Conservation (phyloP, 306 rosid genomes). For the Vigna reflexopilosa region DNA sequence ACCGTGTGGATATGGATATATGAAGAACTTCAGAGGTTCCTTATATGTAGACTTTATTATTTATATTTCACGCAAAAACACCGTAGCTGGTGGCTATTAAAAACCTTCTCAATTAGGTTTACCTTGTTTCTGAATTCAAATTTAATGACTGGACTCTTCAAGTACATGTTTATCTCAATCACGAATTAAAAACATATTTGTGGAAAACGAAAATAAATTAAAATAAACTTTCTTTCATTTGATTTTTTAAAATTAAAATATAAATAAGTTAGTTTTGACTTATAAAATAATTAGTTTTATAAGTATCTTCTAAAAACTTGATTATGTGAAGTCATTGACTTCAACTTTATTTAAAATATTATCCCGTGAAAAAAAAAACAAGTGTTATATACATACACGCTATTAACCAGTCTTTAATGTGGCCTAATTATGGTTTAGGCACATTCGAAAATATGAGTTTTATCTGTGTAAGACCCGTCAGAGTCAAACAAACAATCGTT, state of each 20-base stretch:
- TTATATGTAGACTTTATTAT: neutral
- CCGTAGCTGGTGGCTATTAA: neutral
- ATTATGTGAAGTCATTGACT: neutral
- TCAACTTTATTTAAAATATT: too few species aligned
- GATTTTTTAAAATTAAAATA: too few species aligned
- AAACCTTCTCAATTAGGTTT: neutral
- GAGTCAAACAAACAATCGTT: too few species aligned
- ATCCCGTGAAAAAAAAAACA: neutral
- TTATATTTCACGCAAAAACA: neutral
- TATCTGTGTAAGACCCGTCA: too few species aligned
- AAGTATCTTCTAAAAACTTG: neutral
- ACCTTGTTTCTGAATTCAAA: too few species aligned
- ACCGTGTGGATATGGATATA: neutral
- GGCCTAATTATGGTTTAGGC: too few species aligned
- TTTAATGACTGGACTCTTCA: neutral
- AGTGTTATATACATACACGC: too few species aligned
- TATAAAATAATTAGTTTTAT: too few species aligned
- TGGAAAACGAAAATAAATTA: neutral
- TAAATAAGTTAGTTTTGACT: too few species aligned
- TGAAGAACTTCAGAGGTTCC: neutral
- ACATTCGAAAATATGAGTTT: too few species aligned
- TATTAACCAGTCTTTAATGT: too few species aligned
- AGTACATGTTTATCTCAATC: neutral
- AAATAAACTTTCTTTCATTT: neutral
- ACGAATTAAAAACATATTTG: too few species aligned